Base-by-base conservation (phyloP, 192 early-diverging fungal genomes). In the Spinellus fusiger region DNA sequence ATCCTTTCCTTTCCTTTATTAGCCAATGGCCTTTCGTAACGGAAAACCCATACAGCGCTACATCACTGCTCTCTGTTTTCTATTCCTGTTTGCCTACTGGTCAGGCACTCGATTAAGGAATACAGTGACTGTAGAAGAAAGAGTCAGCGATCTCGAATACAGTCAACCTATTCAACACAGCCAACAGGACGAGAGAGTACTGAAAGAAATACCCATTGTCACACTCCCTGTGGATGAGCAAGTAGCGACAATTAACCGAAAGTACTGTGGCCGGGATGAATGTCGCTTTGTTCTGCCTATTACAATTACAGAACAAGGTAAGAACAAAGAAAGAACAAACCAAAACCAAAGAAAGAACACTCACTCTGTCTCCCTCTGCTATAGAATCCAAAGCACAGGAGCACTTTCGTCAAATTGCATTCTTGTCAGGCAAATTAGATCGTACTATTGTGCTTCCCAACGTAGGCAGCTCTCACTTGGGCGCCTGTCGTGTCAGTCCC, bases 381-480 rank as follows among this genome's bases (percentile, higher is more conserved):
- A 9, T 49, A 76, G 74, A 76, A 76, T 69, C 74, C 15, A 69
- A 76, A 44, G 74, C 74, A 3, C 71, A 76, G 32, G 25, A 66
- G n/a, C 74, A 76, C 35, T 76, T 76, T 40, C 48, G 66, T 22
- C 68, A 73, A 51, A 26, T 76, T 23, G 59, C 68, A 7, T 65
- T 66, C 34, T 12, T 76, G 4, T 48, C 74, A 6, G 70, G 64
- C 12, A 50, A 22, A 12, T 25, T 76, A 13, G 46, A 64, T 27
- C 62, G 74, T 10, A 76, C 64, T 1, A 73, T 76, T n/a, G 67
- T 76, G 10, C 37, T 76, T n/a, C 71, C 74, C 1, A 76, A 76
- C 55, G 74, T 76, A 5, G 47, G 62, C 29, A 49, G 50, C 28
- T 73, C 71, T 22, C 74, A 69, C 59, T 55, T 76, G 12, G 67